Evolutionary conservation across 2,329 filamentous ascomycete species (phyloP).

Genomic region (Trichoderma sp.): DNA sequence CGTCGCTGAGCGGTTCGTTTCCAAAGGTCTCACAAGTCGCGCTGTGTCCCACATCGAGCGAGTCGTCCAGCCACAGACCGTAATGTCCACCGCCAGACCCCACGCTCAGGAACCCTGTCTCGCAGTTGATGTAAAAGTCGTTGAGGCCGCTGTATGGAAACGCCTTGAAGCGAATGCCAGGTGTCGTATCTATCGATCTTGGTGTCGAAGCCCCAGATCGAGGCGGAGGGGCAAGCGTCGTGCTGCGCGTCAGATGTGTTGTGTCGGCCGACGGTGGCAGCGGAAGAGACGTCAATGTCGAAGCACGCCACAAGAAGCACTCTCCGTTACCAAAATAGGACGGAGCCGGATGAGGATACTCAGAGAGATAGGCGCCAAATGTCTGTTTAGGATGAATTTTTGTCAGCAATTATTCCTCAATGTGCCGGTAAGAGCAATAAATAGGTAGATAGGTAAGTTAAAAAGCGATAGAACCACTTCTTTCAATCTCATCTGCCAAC

Average conservation of each 20-base stretch:
- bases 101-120: constrained; percentile 79
- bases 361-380: constrained; percentile 93
- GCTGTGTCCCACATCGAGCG: constrained; percentile 80
- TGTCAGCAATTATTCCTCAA: neutral
- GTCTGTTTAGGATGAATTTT: constrained; percentile 47
- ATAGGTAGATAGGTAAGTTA: neutral
- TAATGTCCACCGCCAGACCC: constrained; percentile 89
- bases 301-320: constrained; percentile 73
- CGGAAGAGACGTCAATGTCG: constrained; percentile 56
- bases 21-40: constrained; percentile 87
- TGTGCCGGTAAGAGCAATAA: neutral
- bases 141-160: constrained; percentile 96
- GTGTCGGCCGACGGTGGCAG: constrained; percentile 56
- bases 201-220: constrained; percentile 33
- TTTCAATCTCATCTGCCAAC: neutral
- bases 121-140: constrained; percentile 95
- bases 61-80: constrained; percentile 89
- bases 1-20: constrained; percentile 90
- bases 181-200: constrained; percentile 55
- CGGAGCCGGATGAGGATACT: constrained; percentile 75
- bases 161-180: constrained; percentile 82
- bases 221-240: constrained; percentile 38
- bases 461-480: neutral
- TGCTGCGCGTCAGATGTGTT: constrained; percentile 48
- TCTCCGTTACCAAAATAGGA: constrained; percentile 96